Percentiles rank a stretch among this genome's conserved stretches.
Evolutionary conservation across 768 basidiomycete species (phyloP).

Genomic region (Pisolithus orientalis): DNA sequence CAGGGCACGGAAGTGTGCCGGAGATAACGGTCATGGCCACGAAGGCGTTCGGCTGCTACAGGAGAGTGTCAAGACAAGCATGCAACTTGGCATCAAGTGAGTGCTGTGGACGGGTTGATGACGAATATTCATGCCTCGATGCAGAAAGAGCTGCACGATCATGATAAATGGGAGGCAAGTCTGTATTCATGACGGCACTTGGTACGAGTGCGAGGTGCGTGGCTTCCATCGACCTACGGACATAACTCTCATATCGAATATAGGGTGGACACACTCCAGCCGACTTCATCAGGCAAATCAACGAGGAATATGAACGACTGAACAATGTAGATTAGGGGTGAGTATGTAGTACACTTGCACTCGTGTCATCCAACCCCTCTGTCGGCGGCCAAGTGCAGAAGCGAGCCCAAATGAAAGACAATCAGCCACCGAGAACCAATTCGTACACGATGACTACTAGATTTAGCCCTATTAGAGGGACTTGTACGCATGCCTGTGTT

Average conservation of each 20-base stretch:
- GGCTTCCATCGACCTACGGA: slow-evolving; percentile 16
- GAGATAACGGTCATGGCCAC: slow-evolving; percentile 48
- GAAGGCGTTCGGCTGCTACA: slow-evolving; percentile 64
- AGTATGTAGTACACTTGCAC: slow-evolving; percentile 5
- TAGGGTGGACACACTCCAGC: slow-evolving; percentile 67
- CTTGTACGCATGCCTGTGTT: slow-evolving; percentile 37
- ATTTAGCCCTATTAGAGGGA: slow-evolving; percentile 88
- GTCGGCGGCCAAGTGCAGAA: slow-evolving; percentile 10
- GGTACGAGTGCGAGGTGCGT: slow-evolving; percentile 76
- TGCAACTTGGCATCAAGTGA: slow-evolving; percentile 54
- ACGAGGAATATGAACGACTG: slow-evolving; percentile 61
- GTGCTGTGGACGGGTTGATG: slow-evolving; percentile 12
- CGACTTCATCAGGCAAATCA: slow-evolving; percentile 77
- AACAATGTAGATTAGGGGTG: slow-evolving; percentile 35
- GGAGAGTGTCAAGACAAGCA: slow-evolving; percentile 43
- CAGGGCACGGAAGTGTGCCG: slow-evolving; percentile 51
- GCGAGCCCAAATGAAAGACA: slow-evolving; percentile 12
- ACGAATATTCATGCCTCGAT: slow-evolving; percentile 4
- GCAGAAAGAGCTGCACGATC: slow-evolving; percentile 83
- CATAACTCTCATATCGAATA: slow-evolving; percentile 18
- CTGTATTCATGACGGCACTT: slow-evolving; percentile 71
- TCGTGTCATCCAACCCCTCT: background rate
- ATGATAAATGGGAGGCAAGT: slow-evolving; percentile 62
- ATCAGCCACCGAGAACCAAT: slow-evolving; percentile 55
- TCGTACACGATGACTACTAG: slow-evolving; percentile 84